Evolutionary conservation across 352 stramenopile genomes (phyloP).

Genomic region (Phytopythium chamaehyphon): DNA sequence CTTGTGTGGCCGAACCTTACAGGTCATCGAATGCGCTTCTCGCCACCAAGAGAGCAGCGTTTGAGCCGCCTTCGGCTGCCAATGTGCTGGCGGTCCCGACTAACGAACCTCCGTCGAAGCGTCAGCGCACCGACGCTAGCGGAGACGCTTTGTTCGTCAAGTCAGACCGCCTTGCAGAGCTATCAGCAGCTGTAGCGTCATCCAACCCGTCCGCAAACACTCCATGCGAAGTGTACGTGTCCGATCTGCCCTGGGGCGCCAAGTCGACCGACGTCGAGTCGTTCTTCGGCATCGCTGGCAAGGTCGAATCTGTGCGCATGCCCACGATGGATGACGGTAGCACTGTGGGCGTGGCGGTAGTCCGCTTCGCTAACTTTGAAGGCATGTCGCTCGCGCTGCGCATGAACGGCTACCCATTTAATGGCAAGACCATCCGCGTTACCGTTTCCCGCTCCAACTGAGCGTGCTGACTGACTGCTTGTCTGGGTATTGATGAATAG

Average conservation of each 20-base stretch:
- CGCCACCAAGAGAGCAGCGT: constrained; percentile 24
- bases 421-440: constrained; percentile 63
- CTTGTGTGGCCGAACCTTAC: no score
- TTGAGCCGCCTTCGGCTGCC: constrained; percentile 3
- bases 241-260: constrained; percentile 55
- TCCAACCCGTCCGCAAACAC: constrained; percentile 7
- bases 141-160: constrained; percentile 36
- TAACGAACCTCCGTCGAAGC: constrained; percentile 28
- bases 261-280: constrained; percentile 46
- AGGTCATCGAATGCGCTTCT: constrained; percentile 39
- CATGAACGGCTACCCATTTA: constrained; percentile 69
- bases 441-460: constrained; percentile 31
- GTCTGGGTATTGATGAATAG: no score
- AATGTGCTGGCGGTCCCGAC: constrained; percentile 8
- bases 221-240: constrained; percentile 53
- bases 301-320: constrained; percentile 55
- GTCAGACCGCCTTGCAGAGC: constrained; percentile 31
- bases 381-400: constrained; percentile 46
- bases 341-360: constrained; percentile 61
- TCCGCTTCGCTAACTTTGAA: constrained; percentile 48
- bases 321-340: constrained; percentile 67
- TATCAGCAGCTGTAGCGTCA: constrained; percentile 11
- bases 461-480: no score
- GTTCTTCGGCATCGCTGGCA: constrained; percentile 58
- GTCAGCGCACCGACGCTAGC: constrained; percentile 22